Evolutionary conservation across 805 yeast species (phyloP), one percentile per base, ranked within the genome.

Genomic region (Naumovozyma castellii): DNA sequence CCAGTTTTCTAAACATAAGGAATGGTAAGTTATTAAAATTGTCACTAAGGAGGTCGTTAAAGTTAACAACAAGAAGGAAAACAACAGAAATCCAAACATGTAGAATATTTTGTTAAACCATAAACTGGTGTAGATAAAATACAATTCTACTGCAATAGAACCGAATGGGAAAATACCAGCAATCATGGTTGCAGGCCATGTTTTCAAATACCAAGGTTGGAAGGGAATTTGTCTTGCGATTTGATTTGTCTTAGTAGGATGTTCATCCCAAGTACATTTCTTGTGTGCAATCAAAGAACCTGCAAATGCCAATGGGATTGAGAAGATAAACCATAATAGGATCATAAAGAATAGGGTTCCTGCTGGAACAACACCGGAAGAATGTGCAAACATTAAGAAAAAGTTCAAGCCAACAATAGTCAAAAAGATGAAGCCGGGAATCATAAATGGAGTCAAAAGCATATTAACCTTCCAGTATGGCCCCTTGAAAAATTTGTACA

Each of bases 131-230:
- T 84, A 80, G 53, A 92, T 84, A 67, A 87, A 90, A 64, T 86
- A 88, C 75, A 92, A 75, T 67, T 92, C 97, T 41, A 92, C 92
- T 18, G 95, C 87, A 57, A 92, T 83, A 16, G 95, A 81, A 8
- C 95, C 94, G 57, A 90, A 87, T 54, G 97, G 97, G 72, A 90
- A 80, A 43, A 90, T 74, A 44, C 97, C 97, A 2, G 94, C 83
- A 45, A 84, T 70, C 32, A 84, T 57, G 53, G 87, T 67, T 40
- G 81, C 72, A 18, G 86, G 80, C 14, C 73, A 46, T 3, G 84
- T 75, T 54, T 74, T 75, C 53, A 86, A 70, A 56, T 83, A 86
- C 76, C 84, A 76, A 34, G 94, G 94, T 64, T 87, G 96, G 14
- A 72, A 71, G 32, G 98, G 98, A 43, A 92, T 84, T 66, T 92